phyloP scores from a whole-genome alignment of 2,329 filamentous ascomycete species.

The Cladophialophora chaetospira region DNA sequence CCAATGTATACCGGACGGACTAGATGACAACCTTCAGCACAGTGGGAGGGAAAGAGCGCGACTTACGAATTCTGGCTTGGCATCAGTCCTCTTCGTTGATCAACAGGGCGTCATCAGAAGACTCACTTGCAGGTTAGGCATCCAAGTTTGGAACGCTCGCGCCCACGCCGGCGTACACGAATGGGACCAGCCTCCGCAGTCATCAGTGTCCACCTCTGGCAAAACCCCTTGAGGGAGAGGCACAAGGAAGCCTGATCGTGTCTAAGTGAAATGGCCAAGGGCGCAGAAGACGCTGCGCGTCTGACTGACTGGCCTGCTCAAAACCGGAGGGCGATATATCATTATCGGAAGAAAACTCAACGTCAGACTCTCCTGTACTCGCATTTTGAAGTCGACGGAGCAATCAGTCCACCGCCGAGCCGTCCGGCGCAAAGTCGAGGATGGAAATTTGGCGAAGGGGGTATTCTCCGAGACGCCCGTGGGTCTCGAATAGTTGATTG shows the following conservation, averaged over 20 bases:
- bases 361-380: not conserved
- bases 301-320: not conserved
- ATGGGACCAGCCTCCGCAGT: slow-evolving; percentile 2
- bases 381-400: not conserved
- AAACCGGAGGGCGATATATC: not conserved
- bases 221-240: no score
- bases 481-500: slow-evolving; percentile 5
- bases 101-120: not conserved
- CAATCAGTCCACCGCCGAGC: not conserved
- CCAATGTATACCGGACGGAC: not conserved
- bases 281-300: no score
- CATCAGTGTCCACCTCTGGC: no score
- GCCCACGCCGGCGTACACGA: slow-evolving; percentile 11
- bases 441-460: slow-evolving; percentile 6
- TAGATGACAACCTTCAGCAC: not conserved
- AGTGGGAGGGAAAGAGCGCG: not conserved
- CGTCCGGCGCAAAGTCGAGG: not conserved
- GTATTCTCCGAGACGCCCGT: not conserved
- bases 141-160: slow-evolving; percentile 26
- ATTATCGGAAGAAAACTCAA: not conserved
- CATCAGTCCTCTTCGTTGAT: not conserved
- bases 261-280: not conserved
- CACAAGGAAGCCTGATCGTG: not conserved
- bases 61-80: slow-evolving; percentile 6
- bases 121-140: slow-evolving; percentile 32